Evolutionary conservation across 306 rosid genomes (phyloP).

Genomic region (Clitoria ternatea): DNA sequence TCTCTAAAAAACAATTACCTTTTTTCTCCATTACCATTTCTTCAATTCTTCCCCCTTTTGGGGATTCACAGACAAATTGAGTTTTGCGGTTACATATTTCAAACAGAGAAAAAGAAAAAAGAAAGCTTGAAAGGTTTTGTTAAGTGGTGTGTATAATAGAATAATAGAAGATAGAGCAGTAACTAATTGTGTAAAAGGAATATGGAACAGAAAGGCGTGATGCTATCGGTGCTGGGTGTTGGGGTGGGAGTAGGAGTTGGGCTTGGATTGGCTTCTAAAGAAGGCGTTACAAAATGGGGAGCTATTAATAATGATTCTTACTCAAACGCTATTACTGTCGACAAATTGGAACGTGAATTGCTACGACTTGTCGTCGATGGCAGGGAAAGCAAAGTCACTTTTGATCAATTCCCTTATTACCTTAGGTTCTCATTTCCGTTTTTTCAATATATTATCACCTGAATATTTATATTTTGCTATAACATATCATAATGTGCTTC

Average conservation of each 20-base stretch:
- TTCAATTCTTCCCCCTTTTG: background rate
- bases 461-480: too few species aligned
- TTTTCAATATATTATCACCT: too few species aligned
- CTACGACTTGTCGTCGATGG: conserved; percentile 58
- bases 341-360: conserved; percentile 65
- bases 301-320: conserved; percentile 5
- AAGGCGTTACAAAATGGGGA: conserved; percentile 43
- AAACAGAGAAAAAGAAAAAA: background rate
- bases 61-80: background rate
- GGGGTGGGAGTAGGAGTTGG: conserved; percentile 94
- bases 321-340: conserved; percentile 36
- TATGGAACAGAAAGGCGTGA: conserved; percentile 59
- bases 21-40: background rate
- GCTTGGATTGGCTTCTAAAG: conserved; percentile 60
- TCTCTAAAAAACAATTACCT: background rate
- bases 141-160: background rate
- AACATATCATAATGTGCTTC: too few species aligned
- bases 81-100: background rate
- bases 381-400: conserved; percentile 66
- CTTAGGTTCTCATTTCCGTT: too few species aligned
- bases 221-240: conserved; percentile 67
- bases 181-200: background rate
- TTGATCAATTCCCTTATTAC: conserved; percentile 73
- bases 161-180: background rate
- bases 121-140: background rate